Evolutionary conservation across 2,329 filamentous ascomycete species (phyloP).

Genomic region (Talaromyces rugulosus): DNA sequence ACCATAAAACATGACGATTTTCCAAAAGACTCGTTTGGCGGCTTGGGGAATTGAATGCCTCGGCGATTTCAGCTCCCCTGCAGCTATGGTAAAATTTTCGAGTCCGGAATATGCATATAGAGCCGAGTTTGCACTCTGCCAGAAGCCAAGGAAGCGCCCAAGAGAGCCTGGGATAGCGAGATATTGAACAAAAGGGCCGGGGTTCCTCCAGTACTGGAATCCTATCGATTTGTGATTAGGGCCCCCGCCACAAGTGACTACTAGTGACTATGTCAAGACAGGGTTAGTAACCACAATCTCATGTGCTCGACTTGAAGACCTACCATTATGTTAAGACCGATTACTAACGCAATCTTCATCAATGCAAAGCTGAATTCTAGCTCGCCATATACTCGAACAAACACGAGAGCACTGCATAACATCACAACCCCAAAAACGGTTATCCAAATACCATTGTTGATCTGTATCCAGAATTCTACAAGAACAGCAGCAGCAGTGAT

Average conservation of each 20-base stretch:
- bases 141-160: constrained; percentile 50
- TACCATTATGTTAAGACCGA: constrained; percentile 49
- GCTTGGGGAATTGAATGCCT: constrained; percentile 58
- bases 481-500: constrained; percentile 63
- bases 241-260: constrained; percentile 54
- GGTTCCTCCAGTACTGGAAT: constrained; percentile 49
- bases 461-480: constrained; percentile 57
- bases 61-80: constrained; percentile 56
- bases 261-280: constrained; percentile 28
- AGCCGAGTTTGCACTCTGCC: constrained; percentile 43
- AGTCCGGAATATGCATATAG: constrained; percentile 44
- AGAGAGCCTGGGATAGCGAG: constrained; percentile 39
- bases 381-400: constrained; percentile 50
- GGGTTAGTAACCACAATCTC: neutral
- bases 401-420: constrained; percentile 44
- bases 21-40: constrained; percentile 56
- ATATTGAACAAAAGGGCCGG: constrained; percentile 47
- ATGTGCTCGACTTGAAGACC: neutral
- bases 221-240: constrained; percentile 45
- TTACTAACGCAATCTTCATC: constrained; percentile 49
- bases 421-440: constrained; percentile 59
- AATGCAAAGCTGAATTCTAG: constrained; percentile 52
- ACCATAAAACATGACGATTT: constrained; percentile 60
- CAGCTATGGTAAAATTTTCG: constrained; percentile 57
- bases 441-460: constrained; percentile 47